These are phyloP conservation scores for Talaromyces sp. DNA, from an alignment of 2,329 filamentous ascomycete species.

Conservation along the genomic window DNA sequence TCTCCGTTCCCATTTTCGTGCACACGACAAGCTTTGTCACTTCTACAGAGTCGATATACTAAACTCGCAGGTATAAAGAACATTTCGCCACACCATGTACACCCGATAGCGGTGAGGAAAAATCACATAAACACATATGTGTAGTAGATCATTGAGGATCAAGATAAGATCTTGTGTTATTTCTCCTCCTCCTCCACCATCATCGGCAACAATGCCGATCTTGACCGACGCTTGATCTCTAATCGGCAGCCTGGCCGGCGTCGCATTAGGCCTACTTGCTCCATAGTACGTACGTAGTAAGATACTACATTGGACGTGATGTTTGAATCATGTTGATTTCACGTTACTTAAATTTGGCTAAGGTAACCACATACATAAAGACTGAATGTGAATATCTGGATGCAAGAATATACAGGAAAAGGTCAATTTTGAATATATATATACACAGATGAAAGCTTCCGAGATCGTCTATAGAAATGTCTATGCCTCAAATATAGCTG, in stretches of 20 bases:
- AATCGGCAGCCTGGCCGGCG: neutral
- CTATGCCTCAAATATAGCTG: slow-evolving; percentile 69
- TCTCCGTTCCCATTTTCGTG: neutral
- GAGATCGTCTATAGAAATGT: neutral
- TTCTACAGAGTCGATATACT: neutral
- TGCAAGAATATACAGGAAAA: neutral
- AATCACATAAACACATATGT: neutral
- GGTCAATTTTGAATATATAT: neutral
- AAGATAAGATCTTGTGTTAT: neutral
- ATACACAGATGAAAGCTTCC: neutral
- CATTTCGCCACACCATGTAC: neutral
- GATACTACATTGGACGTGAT: neutral
- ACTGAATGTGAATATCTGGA: neutral
- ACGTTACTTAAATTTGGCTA: too few species aligned
- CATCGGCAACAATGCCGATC: neutral
- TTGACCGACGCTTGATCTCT: slow-evolving; percentile 6
- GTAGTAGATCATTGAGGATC: neutral
- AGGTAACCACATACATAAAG: neutral
- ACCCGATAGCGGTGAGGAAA: neutral
- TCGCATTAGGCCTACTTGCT: neutral
- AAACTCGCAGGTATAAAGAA: neutral
- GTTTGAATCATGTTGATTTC: too few species aligned
- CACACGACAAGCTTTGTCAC: neutral
- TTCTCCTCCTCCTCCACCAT: neutral
- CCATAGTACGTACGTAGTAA: too few species aligned